Base-by-base conservation (phyloP, 352 stramenopile genomes). In the Phytophthora meadii region DNA sequence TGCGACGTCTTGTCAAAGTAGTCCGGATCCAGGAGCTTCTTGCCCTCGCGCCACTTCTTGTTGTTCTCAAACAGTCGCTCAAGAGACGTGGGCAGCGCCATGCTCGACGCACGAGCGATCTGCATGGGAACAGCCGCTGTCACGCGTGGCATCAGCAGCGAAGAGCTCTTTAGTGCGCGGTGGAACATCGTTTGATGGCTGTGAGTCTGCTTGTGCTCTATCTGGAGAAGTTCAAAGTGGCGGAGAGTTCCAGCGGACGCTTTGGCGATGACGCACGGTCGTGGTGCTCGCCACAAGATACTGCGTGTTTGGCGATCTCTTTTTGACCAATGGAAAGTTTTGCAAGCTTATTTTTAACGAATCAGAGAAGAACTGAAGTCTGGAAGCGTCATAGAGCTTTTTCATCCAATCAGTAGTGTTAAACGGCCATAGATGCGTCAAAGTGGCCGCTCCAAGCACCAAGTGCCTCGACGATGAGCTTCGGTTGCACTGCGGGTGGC, bases 1-100 rank as follows among this genome's bases (percentile, higher is more conserved):
- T 74, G 66, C 11, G 74, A 77, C 41, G 91, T 88, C 66, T 90
- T 88, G 53, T 87, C 73, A 50, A 95, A 95, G 81, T 90, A 93
- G 54, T 91, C 78, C 0, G 87, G 80, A 51, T 93, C 80, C 51
- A 84, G 68, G 47, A 83, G 60, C 61, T 84, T 88, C 77, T 89
- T 94, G 56, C 75, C 70, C 22, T 88, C 72, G 51, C 82, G 72
- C 86, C 86, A 94, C 65, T 85, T 85, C 44, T 81, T 80, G 70
- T 94, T 94, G 70, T 88, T 88, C 47, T 86, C 78, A 50, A 90
- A 88, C 12, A 90, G 72, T 22, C 81, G 75, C 64, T 87, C 76
- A 22, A 89, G 73, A 44, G 78, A 87, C 52, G 78, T 76, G 22
- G 77, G 70, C 41, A 81, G 49, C 59, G 68, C 57, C 65, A 77